Evolutionary conservation across 2,329 filamentous ascomycete genomes (phyloP), one percentile per base, ranked within the genome.

Genomic region (Ceratocystiopsis brevicomis): DNA sequence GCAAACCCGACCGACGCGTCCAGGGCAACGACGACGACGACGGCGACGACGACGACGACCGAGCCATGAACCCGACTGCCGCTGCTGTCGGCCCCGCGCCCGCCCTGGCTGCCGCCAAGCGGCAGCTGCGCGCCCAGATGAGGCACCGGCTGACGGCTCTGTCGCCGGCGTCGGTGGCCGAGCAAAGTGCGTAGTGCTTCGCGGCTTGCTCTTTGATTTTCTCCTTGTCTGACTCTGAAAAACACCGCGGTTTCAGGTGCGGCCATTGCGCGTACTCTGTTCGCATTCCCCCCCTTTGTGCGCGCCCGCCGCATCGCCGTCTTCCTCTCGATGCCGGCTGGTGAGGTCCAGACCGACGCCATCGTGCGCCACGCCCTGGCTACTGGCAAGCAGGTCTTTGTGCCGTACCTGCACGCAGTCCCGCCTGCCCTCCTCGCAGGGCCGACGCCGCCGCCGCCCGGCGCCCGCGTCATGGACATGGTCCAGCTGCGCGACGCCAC

Each of bases 301-400:
- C 67, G 78, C 44, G 87, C 90, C 37, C 70, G 67, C 47, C 71
- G 75, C 43, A 73, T 98, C 54, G 86, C 83, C 52, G 69, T 98
- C 45, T 98, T 93, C 57, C 68, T 98, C 15, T 90, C 88, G 12
- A 98, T 98, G 90, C 86, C 87, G 1, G 64, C 67, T 11, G 81
- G 78, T 19, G 90, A 98, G 62, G 72, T 94, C 21, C 83, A 86
- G 52, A 98, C 90, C 2, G 76, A 78, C 42, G 65, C 68, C 40
- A 84, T 96, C 44, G 84, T 96, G 10, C 73, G 74, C 25, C 75
- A 95, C 64, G 87, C 88, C 13, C 66, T 98, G 21, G 61, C 63
- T 8, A 60, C 67, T 4, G 84, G 82, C 36, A 98, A 96, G 61
- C 68, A 78, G 48, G 86, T 98, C 45, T 96, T 85, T 58, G 78